Evolutionary conservation across 1,139 yeast species (phyloP).

Genomic region (Suhomyces terraborum): DNA sequence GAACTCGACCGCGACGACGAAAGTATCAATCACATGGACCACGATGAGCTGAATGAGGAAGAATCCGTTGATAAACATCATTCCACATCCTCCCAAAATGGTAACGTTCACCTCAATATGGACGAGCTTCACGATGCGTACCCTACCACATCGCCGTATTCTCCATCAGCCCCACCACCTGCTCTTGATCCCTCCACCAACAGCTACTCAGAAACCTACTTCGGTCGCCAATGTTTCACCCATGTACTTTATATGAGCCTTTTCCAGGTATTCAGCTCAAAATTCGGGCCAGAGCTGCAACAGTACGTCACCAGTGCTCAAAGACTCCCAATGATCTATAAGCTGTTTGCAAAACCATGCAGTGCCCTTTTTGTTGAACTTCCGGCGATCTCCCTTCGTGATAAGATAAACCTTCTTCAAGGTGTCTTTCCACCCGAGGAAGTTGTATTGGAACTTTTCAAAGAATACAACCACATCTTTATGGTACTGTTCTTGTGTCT

Average conservation of each 20-base stretch:
- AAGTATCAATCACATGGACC: neutral
- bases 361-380: slow-evolving; percentile 7
- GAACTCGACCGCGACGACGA: neutral
- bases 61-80: neutral
- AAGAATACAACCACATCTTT: slow-evolving; percentile 4
- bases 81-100: too few species aligned
- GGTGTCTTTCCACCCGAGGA: slow-evolving; percentile 8
- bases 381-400: slow-evolving; percentile 4
- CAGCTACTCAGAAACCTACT: slow-evolving; percentile 3
- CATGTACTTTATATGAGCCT: slow-evolving; percentile 2
- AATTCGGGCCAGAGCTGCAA: slow-evolving; percentile 3
- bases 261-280: neutral
- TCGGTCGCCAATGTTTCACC: slow-evolving; percentile 6
- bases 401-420: slow-evolving; percentile 6
- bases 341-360: slow-evolving; percentile 6
- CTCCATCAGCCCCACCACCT: neutral
- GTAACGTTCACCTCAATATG: neutral
- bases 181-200: neutral
- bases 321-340: slow-evolving; percentile 2
- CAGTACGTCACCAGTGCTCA: neutral
- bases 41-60: neutral
- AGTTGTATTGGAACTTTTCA: slow-evolving; percentile 5
- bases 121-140: neutral
- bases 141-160: neutral
- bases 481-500: slow-evolving; percentile 4